These are phyloP conservation scores for Cryptococcus depauperatus DNA, from an alignment of 1,284 basidiomycete genomes.

Conservation along the genomic window DNA sequence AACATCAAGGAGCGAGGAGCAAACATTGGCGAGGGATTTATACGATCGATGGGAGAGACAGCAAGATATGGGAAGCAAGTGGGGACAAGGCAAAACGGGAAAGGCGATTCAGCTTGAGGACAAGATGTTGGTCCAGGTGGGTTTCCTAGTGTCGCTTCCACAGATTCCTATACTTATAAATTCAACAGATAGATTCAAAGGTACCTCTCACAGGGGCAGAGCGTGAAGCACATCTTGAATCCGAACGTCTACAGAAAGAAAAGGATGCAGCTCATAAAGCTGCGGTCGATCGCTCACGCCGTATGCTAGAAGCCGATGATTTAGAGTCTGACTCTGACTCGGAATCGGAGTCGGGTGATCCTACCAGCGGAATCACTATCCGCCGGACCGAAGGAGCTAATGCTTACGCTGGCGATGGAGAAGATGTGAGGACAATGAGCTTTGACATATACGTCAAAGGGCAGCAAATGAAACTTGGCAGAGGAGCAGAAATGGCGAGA, in stretches of 20 bases:
- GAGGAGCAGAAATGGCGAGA: conserved; percentile 50
- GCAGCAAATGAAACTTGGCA: conserved; percentile 64
- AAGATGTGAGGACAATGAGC: conserved; percentile 51
- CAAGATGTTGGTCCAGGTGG: conserved; percentile 57
- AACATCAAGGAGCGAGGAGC: conserved; percentile 67
- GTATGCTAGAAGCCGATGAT: conserved; percentile 74
- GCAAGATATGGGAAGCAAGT: conserved; percentile 64
- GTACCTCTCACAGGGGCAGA: conserved; percentile 79
- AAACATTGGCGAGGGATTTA: conserved; percentile 67
- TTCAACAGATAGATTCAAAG: conserved; percentile 68
- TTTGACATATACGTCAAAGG: conserved; percentile 97
- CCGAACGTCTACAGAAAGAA: conserved; percentile 72
- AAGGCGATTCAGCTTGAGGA: conserved; percentile 69
- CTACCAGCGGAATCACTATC: conserved; percentile 53
- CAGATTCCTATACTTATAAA: conserved; percentile 3
- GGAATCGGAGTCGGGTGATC: conserved; percentile 58
- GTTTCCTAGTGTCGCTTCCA: conserved; percentile 14
- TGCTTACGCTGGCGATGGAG: conserved; percentile 39
- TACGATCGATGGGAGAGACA: conserved; percentile 78
- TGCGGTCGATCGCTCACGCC: conserved; percentile 68
- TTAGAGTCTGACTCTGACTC: conserved; percentile 56
- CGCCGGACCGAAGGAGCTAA: conserved; percentile 30
- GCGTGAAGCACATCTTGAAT: conserved; percentile 69
- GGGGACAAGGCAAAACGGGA: conserved; percentile 77
- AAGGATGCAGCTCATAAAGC: conserved; percentile 81